Base-by-base conservation (phyloP, 768 basidiomycete genomes). In the Tulasnella sp. region DNA sequence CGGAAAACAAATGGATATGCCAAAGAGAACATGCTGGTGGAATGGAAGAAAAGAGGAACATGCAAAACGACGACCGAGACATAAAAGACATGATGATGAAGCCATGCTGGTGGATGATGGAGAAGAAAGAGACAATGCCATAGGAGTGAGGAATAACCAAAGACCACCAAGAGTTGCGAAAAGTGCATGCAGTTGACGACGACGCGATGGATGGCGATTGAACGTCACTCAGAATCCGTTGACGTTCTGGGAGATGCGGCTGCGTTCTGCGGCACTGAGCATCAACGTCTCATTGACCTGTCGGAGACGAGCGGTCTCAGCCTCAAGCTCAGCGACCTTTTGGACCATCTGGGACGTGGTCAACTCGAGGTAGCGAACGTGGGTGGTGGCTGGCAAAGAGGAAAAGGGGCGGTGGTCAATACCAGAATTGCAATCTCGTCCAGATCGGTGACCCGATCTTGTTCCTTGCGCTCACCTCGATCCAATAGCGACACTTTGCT, bases 401-500 rank as follows among this genome's bases (percentile, higher is more conserved):
- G 44, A 51, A 48, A 29, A 50, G 19, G 15, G 55, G 21, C n/a
- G n/a, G n/a, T n/a, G n/a, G 43, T 32, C 43, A 59, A 32, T 45
- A 53, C 27, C 45, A 4, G 23, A 24, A 51, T 32, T 21, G 23
- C 4, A 8, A 21, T 24, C 15, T 44, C 7, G 24, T 7, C 47
- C 11, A 44, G 3, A 42, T 32, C 34, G 10, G 30, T 23, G 11
- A 42, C 59, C 34, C 34, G 34, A 38, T 38, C 34, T 38, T 38
- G 34, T 5, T 38, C 34, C 34, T n/a, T 10, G n/a, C 2, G 74
- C 81, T 51, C 67, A 84, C 85, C 83, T 68, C 91, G 83, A 68
- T 94, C 92, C 66, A 95, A 80, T 59, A 94, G 76, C 63, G 84
- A 88, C 55, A 91, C 87, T 75, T 95, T 95, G 80, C 86, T 89